phyloP scores from a whole-genome alignment of 1,284 basidiomycete genomes.

The Hymenochaete sp. region DNA sequence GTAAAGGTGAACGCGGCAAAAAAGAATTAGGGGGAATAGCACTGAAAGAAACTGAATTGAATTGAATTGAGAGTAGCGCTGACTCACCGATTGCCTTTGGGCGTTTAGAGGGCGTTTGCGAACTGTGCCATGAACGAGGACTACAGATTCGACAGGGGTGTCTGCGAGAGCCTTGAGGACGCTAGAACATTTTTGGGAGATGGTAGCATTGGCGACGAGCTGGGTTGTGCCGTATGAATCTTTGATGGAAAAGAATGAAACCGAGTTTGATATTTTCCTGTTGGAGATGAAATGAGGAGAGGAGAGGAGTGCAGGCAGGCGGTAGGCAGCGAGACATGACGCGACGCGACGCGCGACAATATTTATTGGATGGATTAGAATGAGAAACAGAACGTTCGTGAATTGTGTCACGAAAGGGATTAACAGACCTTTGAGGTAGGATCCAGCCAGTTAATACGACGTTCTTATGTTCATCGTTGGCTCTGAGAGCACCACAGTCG shows the following conservation, averaged over 20 bases:
- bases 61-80: no score
- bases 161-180: conserved; percentile 42
- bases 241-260: conserved; percentile 76
- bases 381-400: conserved; percentile 4
- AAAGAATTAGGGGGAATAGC: no score
- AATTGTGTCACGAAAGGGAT: conserved; percentile 19
- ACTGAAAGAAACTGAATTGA: no score
- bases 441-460: conserved; percentile 77
- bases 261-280: conserved; percentile 57
- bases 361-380: no score
- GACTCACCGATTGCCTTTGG: conserved; percentile 33
- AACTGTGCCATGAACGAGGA: conserved; percentile 68
- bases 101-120: conserved; percentile 53
- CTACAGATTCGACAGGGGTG: conserved; percentile 67
- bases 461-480: conserved; percentile 42
- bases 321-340: no score
- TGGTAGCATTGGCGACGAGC: conserved; percentile 52
- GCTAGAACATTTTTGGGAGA: conserved; percentile 23
- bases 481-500: conserved; percentile 51
- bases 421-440: conserved; percentile 58
- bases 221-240: conserved; percentile 73
- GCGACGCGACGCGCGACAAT: no score
- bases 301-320: no score
- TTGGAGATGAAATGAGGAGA: no score
- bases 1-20: no score